Conservation (phyloP, 345 rosid genomes). For the Melaleuca alternifolia region DNA sequence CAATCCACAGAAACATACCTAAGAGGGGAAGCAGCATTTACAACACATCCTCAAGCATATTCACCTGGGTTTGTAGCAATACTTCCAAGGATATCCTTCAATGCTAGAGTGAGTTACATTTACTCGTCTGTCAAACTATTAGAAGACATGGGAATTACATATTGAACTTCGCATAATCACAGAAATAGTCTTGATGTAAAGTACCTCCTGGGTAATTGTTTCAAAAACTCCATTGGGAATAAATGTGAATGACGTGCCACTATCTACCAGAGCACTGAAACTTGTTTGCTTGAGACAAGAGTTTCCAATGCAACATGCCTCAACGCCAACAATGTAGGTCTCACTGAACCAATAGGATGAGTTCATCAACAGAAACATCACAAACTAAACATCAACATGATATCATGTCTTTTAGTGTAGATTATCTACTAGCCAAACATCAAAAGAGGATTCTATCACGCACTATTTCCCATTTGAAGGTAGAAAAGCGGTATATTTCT, state of each 20-base stretch:
- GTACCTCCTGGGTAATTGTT: slow-evolving; percentile 51
- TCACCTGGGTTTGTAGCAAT: slow-evolving; percentile 79
- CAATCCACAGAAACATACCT: not conserved
- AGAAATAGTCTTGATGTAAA: not conserved
- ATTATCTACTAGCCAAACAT: not conserved
- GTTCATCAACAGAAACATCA: not conserved
- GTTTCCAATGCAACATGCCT: slow-evolving; percentile 56
- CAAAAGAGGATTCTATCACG: not conserved
- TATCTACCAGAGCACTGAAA: slow-evolving; percentile 57
- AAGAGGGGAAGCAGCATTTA: not conserved
- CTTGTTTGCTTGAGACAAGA: slow-evolving; percentile 52
- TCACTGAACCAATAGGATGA: slow-evolving; percentile 22
- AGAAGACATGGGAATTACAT: not conserved
- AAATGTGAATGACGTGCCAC: slow-evolving; percentile 84
- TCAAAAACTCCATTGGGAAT: slow-evolving; percentile 49
- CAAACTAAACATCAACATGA: not conserved
- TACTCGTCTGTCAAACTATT: slow-evolving; percentile 52
- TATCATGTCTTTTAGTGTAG: not conserved
- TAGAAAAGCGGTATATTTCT: slow-evolving; percentile 65
- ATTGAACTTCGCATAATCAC: not conserved
- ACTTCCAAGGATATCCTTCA: slow-evolving; percentile 50
- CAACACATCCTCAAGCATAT: slow-evolving; percentile 1
- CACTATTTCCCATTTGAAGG: slow-evolving; percentile 55
- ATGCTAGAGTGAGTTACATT: slow-evolving; percentile 36
- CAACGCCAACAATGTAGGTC: slow-evolving; percentile 65